Evolutionary conservation across 2,329 filamentous ascomycete species (phyloP), one percentile per base, ranked within the genome.

Genomic region (Tolypocladium tundrense): DNA sequence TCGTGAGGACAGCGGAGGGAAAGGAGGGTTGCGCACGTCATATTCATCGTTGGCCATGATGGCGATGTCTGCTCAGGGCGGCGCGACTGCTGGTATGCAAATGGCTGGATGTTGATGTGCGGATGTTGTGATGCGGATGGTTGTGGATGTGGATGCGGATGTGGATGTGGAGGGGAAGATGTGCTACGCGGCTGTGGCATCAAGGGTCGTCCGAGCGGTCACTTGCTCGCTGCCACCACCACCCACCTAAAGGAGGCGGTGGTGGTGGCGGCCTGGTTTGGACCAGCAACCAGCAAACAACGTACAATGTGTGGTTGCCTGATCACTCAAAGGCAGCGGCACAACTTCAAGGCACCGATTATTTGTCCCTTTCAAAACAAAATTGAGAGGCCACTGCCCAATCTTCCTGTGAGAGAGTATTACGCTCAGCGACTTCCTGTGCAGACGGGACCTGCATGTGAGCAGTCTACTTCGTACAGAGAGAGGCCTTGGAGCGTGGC

Each of bases 41-140:
- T 99, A 99, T 83, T 99, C 94, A 85, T 99, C 94, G 87, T 97
- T 99, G 73, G 93, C 94, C 94, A 97, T 99, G 77, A 69, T 82
- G 79, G 75, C 70, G 70, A 66, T 65, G 58, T 51, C 37, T 52
- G 50, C 53, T 57, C 48, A 31, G 51, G 41, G 35, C 11, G 42
- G 33, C 33, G 45, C 43, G 54, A 52, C 53, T 27, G 53, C 53
- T 54, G 40, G 39, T 35, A 54, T 27, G 59, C 53, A 53, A 41
- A 55, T 42, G 41, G 33, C 41, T 54, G 56, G 48, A 27, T 33
- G 52, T 50, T 41, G 51, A 16, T 35, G 50, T 42, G 54, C 40
- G 45, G 59, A 54, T 19, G 37, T 54, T 58, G 51, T 43, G 55
- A 56, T 58, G 53, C 41, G 55, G 39, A 37, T 48, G 54, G 27